phyloP scores from a whole-genome alignment of 192 early-diverging fungal genomes.

The Dispira simplex region DNA sequence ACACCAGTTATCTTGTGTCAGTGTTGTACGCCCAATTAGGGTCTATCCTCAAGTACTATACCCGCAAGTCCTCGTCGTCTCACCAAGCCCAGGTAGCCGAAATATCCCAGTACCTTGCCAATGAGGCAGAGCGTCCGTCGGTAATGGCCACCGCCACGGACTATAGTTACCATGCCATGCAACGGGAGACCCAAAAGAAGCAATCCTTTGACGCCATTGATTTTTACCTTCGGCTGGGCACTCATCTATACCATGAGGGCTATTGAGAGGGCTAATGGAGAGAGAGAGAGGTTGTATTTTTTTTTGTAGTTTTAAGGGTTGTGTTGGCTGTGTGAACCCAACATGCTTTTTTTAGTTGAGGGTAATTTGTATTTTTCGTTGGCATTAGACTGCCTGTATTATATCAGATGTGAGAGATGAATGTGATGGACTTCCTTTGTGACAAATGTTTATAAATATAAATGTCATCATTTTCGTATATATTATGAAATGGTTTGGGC shows the following conservation, averaged over 20 bases:
- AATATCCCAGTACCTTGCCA: slow-evolving; percentile 1
- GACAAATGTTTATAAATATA: no score
- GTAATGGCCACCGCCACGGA: background rate
- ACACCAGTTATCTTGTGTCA: slow-evolving; percentile 1
- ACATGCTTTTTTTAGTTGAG: no score
- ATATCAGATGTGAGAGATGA: no score
- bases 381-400: no score
- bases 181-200: slow-evolving; percentile 11
- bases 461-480: no score
- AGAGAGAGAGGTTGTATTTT: no score
- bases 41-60: background rate
- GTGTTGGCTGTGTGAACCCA: no score
- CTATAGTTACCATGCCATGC: background rate
- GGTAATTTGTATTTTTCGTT: no score
- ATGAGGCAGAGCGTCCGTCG: background rate
- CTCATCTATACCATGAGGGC: slow-evolving; percentile 44
- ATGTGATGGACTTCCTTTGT: no score
- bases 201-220: slow-evolving; percentile 48
- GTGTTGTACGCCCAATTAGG: slow-evolving; percentile 3
- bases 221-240: slow-evolving; percentile 56
- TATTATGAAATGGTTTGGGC: no score
- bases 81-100: background rate
- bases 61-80: background rate
- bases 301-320: no score
- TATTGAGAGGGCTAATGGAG: slow-evolving; percentile 19